These are phyloP conservation scores for Ambrosia trifida DNA, from an alignment of 129 eudicot species.

Conservation along the genomic window DNA sequence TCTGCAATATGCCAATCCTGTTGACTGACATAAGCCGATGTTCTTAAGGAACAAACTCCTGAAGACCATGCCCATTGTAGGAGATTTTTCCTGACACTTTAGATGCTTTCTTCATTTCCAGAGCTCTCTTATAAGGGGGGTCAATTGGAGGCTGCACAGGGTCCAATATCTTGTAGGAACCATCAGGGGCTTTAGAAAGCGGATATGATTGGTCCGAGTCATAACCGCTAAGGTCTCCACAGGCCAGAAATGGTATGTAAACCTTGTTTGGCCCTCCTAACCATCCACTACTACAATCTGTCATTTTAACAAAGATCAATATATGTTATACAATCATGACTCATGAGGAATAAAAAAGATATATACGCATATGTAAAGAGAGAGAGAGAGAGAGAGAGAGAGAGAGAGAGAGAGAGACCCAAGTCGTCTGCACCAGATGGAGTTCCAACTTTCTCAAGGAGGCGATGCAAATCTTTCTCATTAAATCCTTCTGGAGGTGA, in stretches of 20 bases:
- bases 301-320: conserved; percentile 16
- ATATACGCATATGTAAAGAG: neutral
- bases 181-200: conserved; percentile 71
- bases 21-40: conserved; percentile 94
- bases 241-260: conserved; percentile 91
- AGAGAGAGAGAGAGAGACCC: too few species aligned
- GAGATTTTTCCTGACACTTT: conserved; percentile 88
- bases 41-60: conserved; percentile 97
- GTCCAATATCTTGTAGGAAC: conserved; percentile 71
- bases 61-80: conserved; percentile 81
- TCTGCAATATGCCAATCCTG: conserved; percentile 96
- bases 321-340: neutral
- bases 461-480: conserved; percentile 91
- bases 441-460: conserved; percentile 86
- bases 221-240: conserved; percentile 92
- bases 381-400: conserved; percentile 13
- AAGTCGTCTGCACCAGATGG: conserved; percentile 92
- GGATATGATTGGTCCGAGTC: conserved; percentile 98
- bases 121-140: conserved; percentile 96
- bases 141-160: conserved; percentile 98
- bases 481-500: conserved; percentile 95
- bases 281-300: conserved; percentile 99
- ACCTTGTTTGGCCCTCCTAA: conserved; percentile 92
- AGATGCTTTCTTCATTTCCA: conserved; percentile 87
- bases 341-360: neutral